A percentile compares a stretch with the other conserved stretches of the same genome.
Conservation (phyloP, 371 early-diverging fungal species). For the Rhizopus arrhizus region DNA sequence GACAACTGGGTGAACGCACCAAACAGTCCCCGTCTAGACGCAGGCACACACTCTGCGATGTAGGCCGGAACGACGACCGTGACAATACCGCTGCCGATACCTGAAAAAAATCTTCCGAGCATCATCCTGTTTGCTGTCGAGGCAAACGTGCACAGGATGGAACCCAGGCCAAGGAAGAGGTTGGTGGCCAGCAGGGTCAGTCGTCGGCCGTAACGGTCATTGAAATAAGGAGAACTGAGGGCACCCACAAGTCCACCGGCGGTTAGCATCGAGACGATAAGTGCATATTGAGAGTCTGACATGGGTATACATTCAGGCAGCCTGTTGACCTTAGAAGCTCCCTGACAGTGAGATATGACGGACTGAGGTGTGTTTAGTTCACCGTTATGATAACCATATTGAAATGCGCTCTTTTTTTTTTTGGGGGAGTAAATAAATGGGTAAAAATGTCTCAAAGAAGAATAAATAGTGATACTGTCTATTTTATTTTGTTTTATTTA, state of each 20-base stretch:
- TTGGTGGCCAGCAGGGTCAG: slow-evolving; percentile 71
- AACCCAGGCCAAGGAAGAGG: slow-evolving; percentile 62
- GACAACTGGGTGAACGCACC: slow-evolving; percentile 83
- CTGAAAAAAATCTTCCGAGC: slow-evolving; percentile 83
- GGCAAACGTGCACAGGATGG: slow-evolving; percentile 68
- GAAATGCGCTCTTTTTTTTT: slow-evolving; percentile 62
- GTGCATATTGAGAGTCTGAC: slow-evolving; percentile 71
- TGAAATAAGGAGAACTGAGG: slow-evolving; percentile 69
- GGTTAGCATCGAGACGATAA: slow-evolving; percentile 72
- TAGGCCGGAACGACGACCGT: slow-evolving; percentile 88
- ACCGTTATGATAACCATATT: slow-evolving; percentile 84
- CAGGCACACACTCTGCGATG: slow-evolving; percentile 83
- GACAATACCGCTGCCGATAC: slow-evolving; percentile 82
- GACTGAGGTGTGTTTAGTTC: slow-evolving; percentile 80
- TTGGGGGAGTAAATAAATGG: slow-evolving; percentile 8
- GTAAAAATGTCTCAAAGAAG: not conserved
- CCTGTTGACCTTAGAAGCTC: slow-evolving; percentile 27
- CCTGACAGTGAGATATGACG: slow-evolving; percentile 63
- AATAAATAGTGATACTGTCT: not conserved
- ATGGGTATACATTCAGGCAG: slow-evolving; percentile 79
- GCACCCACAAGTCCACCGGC: slow-evolving; percentile 86
- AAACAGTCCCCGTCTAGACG: slow-evolving; percentile 73
- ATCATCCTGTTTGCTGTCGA: slow-evolving; percentile 53
- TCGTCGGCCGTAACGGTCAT: slow-evolving; percentile 75
- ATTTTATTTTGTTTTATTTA: slow-evolving; percentile 15